phyloP scores from a whole-genome alignment of 2,329 filamentous ascomycete genomes.

The Raffaelea arxii region DNA sequence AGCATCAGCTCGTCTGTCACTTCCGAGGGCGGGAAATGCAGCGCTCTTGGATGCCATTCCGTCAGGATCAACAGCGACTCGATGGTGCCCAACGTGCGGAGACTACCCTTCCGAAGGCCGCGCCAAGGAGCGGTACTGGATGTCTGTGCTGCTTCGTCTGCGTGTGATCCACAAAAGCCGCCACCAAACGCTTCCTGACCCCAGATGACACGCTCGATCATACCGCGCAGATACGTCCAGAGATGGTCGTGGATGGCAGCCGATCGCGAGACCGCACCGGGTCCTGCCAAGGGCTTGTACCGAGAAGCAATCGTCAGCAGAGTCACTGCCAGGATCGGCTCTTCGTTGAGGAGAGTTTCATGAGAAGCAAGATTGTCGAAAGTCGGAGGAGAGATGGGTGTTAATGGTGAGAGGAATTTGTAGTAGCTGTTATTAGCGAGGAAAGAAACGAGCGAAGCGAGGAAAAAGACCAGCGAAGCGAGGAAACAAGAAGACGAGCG shows the following conservation, averaged over 20 bases:
- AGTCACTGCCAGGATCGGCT: conserved; percentile 86
- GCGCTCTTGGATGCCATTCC: conserved; percentile 90
- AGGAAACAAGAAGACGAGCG: too few relatives aligned
- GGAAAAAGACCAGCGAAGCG: too few relatives aligned
- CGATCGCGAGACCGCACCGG: conserved; percentile 72
- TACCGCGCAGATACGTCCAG: conserved; percentile 87
- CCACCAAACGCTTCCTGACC: conserved; percentile 93
- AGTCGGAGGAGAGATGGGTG: conserved; percentile 85
- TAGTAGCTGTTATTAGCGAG: conserved; percentile 58
- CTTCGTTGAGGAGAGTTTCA: conserved; percentile 70
- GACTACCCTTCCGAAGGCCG: conserved; percentile 63
- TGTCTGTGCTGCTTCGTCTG: conserved; percentile 47
- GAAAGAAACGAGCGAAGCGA: conserved; percentile 1
- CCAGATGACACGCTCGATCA: conserved; percentile 93
- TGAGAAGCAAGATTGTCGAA: conserved; percentile 78
- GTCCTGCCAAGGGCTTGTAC: conserved; percentile 70
- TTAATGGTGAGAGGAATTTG: conserved; percentile 79
- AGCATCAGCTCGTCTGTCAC: conserved; percentile 60
- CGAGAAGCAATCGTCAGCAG: conserved; percentile 85
- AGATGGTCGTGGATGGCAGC: conserved; percentile 91
- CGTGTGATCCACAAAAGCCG: conserved; percentile 68
- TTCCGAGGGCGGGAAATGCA: conserved; percentile 86
- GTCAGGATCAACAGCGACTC: conserved; percentile 90
- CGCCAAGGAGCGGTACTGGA: conserved; percentile 62
- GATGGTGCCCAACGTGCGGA: conserved; percentile 85